Conservation (phyloP, 495 filamentous ascomycete genomes). For the Aspergillus nanangensis region DNA sequence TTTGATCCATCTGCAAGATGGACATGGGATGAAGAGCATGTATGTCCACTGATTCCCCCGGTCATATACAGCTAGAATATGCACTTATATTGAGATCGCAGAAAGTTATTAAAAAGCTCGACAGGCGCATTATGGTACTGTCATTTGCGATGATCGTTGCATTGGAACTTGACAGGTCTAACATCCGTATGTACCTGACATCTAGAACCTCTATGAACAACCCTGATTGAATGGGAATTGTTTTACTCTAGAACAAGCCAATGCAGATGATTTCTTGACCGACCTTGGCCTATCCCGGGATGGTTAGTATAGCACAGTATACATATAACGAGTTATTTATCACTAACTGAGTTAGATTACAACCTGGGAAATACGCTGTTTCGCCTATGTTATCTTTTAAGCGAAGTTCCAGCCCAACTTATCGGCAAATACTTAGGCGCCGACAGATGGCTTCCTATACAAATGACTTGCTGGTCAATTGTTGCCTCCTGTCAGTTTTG, state of each 20-base stretch:
- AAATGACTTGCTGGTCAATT: constrained; percentile 67
- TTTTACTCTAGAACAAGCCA: constrained; percentile 28
- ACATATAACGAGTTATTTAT: not conserved
- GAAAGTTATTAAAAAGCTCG: constrained; percentile 33
- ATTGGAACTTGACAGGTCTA: constrained; percentile 14
- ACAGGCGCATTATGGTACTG: constrained; percentile 48
- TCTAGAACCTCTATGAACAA: not conserved
- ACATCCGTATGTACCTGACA: not conserved
- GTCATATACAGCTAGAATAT: too few relatives aligned
- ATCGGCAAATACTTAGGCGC: constrained; percentile 63
- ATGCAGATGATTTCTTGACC: constrained; percentile 50
- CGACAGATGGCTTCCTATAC: constrained; percentile 71
- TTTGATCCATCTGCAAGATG: constrained; percentile 49
- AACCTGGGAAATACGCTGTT: constrained; percentile 27
- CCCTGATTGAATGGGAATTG: not conserved
- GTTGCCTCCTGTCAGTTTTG: constrained; percentile 60
- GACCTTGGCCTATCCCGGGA: constrained; percentile 51
- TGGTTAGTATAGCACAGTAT: constrained; percentile 13
- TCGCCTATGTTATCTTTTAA: constrained; percentile 18
- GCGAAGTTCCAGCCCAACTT: constrained; percentile 64
- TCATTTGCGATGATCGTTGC: constrained; percentile 39
- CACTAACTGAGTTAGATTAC: constrained; percentile 16
- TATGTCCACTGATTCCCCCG: not conserved
- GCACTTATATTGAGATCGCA: too few relatives aligned
- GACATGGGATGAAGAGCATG: constrained; percentile 46